A percentile compares a stretch with the other conserved stretches of the same genome.
These are phyloP conservation scores for Vaccinium vitisidaea DNA, from an alignment of 148 eudicot genomes.

Conservation along the genomic window DNA sequence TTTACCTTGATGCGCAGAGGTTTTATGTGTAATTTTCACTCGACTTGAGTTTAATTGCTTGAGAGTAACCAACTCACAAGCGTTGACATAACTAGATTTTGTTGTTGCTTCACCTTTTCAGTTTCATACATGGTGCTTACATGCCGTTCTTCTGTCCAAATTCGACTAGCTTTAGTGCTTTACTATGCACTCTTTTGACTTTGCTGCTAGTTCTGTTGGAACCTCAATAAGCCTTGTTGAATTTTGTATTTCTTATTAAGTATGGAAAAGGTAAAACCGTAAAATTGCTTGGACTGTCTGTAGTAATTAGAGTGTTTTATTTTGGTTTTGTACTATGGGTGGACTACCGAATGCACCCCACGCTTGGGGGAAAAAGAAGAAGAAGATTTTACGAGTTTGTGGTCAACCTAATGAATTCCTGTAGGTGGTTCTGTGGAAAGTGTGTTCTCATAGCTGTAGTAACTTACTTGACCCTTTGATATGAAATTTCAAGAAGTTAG, in stretches of 20 bases:
- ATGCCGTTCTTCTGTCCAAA: neutral
- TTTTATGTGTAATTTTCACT: neutral
- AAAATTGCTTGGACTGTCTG: neutral
- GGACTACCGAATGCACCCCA: neutral
- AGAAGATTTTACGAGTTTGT: neutral
- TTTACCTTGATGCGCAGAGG: neutral
- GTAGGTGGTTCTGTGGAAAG: neutral
- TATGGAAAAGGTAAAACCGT: neutral
- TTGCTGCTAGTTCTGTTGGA: neutral
- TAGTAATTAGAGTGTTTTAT: neutral
- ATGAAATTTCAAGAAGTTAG: neutral
- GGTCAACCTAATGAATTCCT: neutral
- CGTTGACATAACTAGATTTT: neutral
- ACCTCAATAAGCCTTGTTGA: neutral
- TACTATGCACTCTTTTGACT: neutral
- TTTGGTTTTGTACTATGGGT: neutral
- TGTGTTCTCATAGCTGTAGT: neutral
- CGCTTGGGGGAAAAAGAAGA: neutral
- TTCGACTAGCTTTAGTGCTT: neutral
- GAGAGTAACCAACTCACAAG: neutral
- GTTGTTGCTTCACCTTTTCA: neutral
- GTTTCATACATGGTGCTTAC: neutral
- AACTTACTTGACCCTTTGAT: constrained; percentile 1
- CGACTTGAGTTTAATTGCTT: neutral
- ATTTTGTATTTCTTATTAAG: neutral